phyloP scores from a whole-genome alignment of 1,284 basidiomycete genomes.

The Ganoderma lucidum region DNA sequence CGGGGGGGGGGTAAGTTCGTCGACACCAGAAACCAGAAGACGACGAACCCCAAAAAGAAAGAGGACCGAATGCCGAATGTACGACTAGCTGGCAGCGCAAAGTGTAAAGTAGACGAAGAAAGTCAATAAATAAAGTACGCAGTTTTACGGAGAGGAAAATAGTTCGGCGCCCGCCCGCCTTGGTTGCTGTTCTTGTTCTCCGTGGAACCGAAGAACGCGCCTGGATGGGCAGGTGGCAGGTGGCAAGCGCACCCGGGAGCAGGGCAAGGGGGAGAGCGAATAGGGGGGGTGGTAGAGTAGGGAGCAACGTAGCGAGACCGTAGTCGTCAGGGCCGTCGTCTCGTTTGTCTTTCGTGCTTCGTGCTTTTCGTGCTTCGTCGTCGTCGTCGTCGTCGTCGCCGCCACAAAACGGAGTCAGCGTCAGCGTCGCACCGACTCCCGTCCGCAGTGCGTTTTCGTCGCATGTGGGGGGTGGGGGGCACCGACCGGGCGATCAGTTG shows the following conservation, averaged over 20 bases:
- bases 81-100: not conserved
- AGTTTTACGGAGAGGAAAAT: too few relatives aligned
- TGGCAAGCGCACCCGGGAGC: not conserved
- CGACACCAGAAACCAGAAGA: not conserved
- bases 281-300: constrained; percentile 1
- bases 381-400: not conserved
- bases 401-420: not conserved
- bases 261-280: not conserved
- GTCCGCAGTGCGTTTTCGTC: constrained; percentile 1
- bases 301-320: not conserved
- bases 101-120: not conserved
- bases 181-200: too few relatives aligned
- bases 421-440: not conserved
- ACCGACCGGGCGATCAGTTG: constrained; percentile 19
- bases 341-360: not conserved
- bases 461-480: not conserved
- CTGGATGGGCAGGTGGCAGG: not conserved
- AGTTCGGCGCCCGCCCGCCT: not conserved
- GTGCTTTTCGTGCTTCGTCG: not conserved
- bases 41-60: not conserved
- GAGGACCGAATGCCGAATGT: not conserved
- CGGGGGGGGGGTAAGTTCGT: not conserved
- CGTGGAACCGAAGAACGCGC: too few relatives aligned
- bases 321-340: not conserved
- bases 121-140: not conserved